These are phyloP conservation scores for Fomitiporia mediterranea DNA, from an alignment of 1,284 basidiomycete genomes.

Conservation along the genomic window DNA sequence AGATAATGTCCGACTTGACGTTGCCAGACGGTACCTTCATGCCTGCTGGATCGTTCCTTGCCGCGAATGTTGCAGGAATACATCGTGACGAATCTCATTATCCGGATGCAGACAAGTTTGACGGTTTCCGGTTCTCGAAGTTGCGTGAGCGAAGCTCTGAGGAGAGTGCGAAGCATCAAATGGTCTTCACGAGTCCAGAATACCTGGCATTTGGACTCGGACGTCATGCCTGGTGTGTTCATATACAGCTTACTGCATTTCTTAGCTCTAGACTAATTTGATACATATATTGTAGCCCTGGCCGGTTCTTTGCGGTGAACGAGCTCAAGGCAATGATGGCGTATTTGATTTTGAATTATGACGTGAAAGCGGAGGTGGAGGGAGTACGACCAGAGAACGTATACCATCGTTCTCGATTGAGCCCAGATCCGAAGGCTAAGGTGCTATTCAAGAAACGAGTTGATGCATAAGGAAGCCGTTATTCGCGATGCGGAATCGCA, in stretches of 20 bases:
- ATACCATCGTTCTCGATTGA: constrained; percentile 7
- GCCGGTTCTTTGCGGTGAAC: constrained; percentile 20
- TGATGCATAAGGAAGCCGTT: neutral
- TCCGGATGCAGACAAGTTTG: constrained; percentile 35
- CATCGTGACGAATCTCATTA: constrained; percentile 41
- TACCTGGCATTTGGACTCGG: constrained; percentile 30
- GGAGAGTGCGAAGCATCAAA: constrained; percentile 27
- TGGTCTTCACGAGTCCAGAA: constrained; percentile 26
- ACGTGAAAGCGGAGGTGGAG: constrained; percentile 29
- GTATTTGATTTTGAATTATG: constrained; percentile 18
- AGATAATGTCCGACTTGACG: constrained; percentile 32
- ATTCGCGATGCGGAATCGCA: no score
- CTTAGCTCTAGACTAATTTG: neutral
- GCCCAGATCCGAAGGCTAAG: constrained; percentile 21
- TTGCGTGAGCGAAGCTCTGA: constrained; percentile 30
- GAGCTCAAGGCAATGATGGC: constrained; percentile 21
- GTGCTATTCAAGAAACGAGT: constrained; percentile 22
- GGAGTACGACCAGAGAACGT: constrained; percentile 27
- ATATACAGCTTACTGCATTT: neutral
- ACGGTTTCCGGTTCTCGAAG: constrained; percentile 44
- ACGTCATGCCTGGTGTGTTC: constrained; percentile 30
- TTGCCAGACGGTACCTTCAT: constrained; percentile 40
- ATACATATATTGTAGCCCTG: constrained; percentile 7
- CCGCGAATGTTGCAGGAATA: constrained; percentile 37
- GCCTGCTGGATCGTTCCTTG: constrained; percentile 40